Conservation (phyloP, 768 basidiomycete species). For the Tylopilus balloui region DNA sequence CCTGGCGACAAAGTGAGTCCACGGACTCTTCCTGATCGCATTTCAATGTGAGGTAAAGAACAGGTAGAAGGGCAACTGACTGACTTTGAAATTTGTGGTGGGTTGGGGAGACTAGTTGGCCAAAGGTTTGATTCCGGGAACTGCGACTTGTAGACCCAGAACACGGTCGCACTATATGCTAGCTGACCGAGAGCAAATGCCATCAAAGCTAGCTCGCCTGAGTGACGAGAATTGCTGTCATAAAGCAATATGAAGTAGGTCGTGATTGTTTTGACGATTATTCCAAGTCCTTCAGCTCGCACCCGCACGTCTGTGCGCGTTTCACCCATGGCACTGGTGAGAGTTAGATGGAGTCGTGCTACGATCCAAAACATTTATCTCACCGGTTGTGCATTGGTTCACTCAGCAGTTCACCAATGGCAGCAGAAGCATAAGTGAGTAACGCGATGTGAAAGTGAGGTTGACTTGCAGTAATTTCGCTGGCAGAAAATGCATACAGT, state of each 20-base stretch:
- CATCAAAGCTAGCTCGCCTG: slow-evolving; percentile 55
- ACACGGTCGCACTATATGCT: slow-evolving; percentile 58
- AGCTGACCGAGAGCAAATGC: slow-evolving; percentile 88
- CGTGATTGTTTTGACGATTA: slow-evolving; percentile 64
- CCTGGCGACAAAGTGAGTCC: slow-evolving; percentile 8
- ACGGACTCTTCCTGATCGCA: slow-evolving; percentile 2
- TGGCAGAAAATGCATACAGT: slow-evolving; percentile 53
- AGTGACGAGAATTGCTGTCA: slow-evolving; percentile 33
- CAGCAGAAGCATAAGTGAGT: slow-evolving; percentile 65
- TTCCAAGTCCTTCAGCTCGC: slow-evolving; percentile 79
- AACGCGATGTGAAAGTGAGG: slow-evolving; percentile 62
- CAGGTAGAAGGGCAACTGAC: slow-evolving; percentile 2
- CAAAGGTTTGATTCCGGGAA: slow-evolving; percentile 36
- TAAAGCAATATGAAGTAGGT: slow-evolving; percentile 66
- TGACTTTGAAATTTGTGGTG: slow-evolving; percentile 14
- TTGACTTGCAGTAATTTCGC: slow-evolving; percentile 53
- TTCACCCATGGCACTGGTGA: slow-evolving; percentile 61
- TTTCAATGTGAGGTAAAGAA: background rate
- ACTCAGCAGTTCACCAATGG: slow-evolving; percentile 69
- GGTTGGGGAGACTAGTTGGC: slow-evolving; percentile 28
- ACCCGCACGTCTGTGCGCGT: slow-evolving; percentile 69
- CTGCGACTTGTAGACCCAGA: slow-evolving; percentile 49
- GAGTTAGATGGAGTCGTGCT: slow-evolving; percentile 17
- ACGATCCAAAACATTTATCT: slow-evolving; percentile 21
- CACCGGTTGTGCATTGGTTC: slow-evolving; percentile 81